phyloP scores from a whole-genome alignment of 1,284 basidiomycete genomes.

The Mrakiaceae sp. region DNA sequence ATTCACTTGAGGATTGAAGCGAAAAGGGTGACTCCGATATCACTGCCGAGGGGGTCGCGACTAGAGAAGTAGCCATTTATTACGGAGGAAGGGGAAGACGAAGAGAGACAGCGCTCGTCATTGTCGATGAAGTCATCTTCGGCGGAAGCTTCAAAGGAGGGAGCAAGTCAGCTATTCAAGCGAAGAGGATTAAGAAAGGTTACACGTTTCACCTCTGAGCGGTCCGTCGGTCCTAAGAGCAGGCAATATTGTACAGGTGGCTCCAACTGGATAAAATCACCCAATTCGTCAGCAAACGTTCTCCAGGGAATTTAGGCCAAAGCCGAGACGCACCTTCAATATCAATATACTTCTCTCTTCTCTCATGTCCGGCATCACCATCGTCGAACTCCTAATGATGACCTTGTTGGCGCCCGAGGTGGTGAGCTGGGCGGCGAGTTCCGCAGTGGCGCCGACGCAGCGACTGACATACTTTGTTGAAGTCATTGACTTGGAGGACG shows the following conservation, averaged over 20 bases:
- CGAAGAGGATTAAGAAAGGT: too few species aligned
- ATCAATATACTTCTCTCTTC: too few species aligned
- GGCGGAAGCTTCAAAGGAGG: constrained; percentile 45
- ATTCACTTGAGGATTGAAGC: constrained; percentile 85
- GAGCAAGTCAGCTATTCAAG: too few species aligned
- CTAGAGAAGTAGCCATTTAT: too few species aligned
- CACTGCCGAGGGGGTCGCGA: constrained; percentile 51
- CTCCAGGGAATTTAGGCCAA: too few species aligned
- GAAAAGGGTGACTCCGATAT: constrained; percentile 68
- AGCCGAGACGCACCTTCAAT: too few species aligned
- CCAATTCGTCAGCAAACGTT: too few species aligned
- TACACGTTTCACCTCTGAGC: not conserved
- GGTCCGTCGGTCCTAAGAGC: constrained; percentile 59
- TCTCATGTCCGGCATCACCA: too few species aligned
- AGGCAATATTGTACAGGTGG: constrained; percentile 41
- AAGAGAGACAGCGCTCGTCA: too few species aligned
- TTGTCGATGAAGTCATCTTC: constrained; percentile 65
- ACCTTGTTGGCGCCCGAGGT: constrained; percentile 51
- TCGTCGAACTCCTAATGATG: too few species aligned
- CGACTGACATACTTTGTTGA: constrained; percentile 66
- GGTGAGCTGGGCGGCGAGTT: constrained; percentile 55
- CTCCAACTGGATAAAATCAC: too few species aligned
- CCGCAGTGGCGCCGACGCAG: constrained; percentile 65
- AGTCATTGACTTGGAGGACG: constrained; percentile 79
- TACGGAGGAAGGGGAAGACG: too few species aligned